Evolutionary conservation across 2,329 filamentous ascomycete genomes (phyloP), one percentile per base, ranked within the genome.

Genomic region (Hyphodiscus sp.): DNA sequence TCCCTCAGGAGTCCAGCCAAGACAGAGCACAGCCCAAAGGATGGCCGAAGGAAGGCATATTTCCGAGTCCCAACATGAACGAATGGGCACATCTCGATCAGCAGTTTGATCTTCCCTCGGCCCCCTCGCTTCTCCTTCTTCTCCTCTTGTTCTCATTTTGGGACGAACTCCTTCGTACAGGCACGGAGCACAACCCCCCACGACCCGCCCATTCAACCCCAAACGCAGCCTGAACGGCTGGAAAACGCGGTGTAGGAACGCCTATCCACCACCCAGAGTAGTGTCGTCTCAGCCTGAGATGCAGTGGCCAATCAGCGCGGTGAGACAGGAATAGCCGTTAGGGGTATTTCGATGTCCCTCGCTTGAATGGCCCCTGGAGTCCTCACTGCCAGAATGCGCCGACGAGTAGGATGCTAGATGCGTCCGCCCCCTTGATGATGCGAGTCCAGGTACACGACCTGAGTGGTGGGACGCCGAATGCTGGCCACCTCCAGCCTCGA

Each of bases 141-240:
- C n/a, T n/a, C n/a, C 23, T 26, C 23, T 26, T 8, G 8, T 26
- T 26, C n/a, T n/a, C n/a, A n/a, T n/a, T 26, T 26, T 26, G 23
- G 23, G 23, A 26, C 23, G 23, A 26, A 26, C 23, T 8, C 3
- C 23, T 8, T n/a, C n/a, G n/a, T 8, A 26, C 23, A 26, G 23
- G 3, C 8, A 26, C 23, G 23, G 23, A n/a, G n/a, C n/a, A n/a
- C n/a, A n/a, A n/a, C n/a, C n/a, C n/a, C n/a, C n/a, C n/a, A n/a
- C n/a, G n/a, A n/a, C n/a, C n/a, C n/a, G n/a, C 50, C 47, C 47
- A 33, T 47, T 54, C 43, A 43, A 54, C 43, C 29, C 50, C 16
- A 54, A 53, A 53, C 51, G 43, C 41, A 50, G 48, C 9, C 48
- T 50, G 48, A 50, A 49, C 26, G 26, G 45, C 45, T 6, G 19